Conservation (phyloP, 2,329 filamentous ascomycete species). For the Akanthomyces muscarius region DNA sequence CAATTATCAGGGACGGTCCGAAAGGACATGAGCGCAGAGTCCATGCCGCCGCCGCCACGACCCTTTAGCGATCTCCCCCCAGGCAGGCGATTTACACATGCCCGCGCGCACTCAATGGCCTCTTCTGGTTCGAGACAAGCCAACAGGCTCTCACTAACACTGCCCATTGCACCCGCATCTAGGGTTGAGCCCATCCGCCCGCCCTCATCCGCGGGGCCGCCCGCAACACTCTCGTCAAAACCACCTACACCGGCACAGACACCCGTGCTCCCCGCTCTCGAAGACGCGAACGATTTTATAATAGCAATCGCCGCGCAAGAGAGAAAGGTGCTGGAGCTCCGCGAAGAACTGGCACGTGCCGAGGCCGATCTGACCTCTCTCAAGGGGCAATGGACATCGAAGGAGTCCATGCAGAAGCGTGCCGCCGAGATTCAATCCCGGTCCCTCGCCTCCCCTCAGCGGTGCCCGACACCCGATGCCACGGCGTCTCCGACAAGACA, state of each 20-base stretch:
- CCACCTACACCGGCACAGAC: constrained; percentile 50
- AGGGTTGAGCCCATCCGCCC: constrained; percentile 49
- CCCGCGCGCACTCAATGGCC: constrained; percentile 48
- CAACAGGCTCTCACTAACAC: constrained; percentile 57
- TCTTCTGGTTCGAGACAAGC: constrained; percentile 46
- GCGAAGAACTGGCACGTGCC: constrained; percentile 81
- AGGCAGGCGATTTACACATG: constrained; percentile 3
- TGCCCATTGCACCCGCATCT: constrained; percentile 53
- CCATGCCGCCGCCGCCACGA: constrained; percentile 36
- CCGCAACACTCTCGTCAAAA: constrained; percentile 32
- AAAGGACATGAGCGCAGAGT: background rate
- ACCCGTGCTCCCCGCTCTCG: constrained; percentile 40
- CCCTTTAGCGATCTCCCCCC: constrained; percentile 38
- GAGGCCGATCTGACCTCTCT: constrained; percentile 71
- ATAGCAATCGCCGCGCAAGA: constrained; percentile 91
- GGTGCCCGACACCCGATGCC: constrained; percentile 25
- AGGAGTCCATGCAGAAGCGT: constrained; percentile 73
- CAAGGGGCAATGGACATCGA: constrained; percentile 77
- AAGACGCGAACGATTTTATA: constrained; percentile 66
- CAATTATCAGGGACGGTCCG: background rate
- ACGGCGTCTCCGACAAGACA: constrained; percentile 34
- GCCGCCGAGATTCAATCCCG: constrained; percentile 60
- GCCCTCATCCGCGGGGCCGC: constrained; percentile 37
- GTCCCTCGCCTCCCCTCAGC: constrained; percentile 32
- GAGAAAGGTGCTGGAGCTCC: constrained; percentile 81